Conservation (phyloP, 2,329 filamentous ascomycete species). For the Phialophora tarda region DNA sequence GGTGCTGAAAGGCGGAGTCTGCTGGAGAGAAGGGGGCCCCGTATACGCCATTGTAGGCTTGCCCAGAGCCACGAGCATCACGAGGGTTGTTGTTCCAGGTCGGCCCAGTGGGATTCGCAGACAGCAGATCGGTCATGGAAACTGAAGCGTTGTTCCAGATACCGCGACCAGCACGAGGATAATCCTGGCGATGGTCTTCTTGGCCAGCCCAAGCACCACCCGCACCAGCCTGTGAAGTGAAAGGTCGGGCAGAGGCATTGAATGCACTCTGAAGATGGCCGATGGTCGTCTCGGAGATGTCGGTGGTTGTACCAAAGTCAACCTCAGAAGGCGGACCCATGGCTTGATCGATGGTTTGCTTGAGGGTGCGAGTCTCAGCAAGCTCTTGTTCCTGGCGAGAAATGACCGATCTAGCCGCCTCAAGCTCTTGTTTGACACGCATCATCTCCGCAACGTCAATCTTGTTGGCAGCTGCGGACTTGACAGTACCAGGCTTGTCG, state of each 20-base stretch:
- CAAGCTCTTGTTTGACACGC: slow-evolving; percentile 63
- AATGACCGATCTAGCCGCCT: slow-evolving; percentile 63
- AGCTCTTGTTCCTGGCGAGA: slow-evolving; percentile 66
- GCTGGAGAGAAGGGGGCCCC: slow-evolving; percentile 32
- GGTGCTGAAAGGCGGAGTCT: slow-evolving; percentile 31
- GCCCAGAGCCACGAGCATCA: slow-evolving; percentile 33
- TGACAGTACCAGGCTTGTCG: slow-evolving; percentile 41
- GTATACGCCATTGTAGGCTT: slow-evolving; percentile 34
- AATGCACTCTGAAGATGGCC: slow-evolving; percentile 59
- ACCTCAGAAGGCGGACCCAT: slow-evolving; percentile 60
- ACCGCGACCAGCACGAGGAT: slow-evolving; percentile 42
- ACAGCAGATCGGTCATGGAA: slow-evolving; percentile 28
- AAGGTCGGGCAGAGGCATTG: slow-evolving; percentile 55
- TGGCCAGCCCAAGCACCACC: slow-evolving; percentile 50
- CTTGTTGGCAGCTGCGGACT: slow-evolving; percentile 38
- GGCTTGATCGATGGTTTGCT: slow-evolving; percentile 65
- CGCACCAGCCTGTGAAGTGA: slow-evolving; percentile 49
- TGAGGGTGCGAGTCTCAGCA: slow-evolving; percentile 64
- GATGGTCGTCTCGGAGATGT: slow-evolving; percentile 59
- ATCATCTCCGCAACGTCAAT: slow-evolving; percentile 57
- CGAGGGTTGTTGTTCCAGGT: slow-evolving; percentile 30
- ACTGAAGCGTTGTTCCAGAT: slow-evolving; percentile 42
- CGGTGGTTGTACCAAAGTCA: slow-evolving; percentile 54
- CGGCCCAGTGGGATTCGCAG: slow-evolving; percentile 28
- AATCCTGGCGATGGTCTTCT: slow-evolving; percentile 54